These are phyloP conservation scores for Cladobotryum protrusum DNA, from an alignment of 2,329 filamentous ascomycete species.

Conservation along the genomic window DNA sequence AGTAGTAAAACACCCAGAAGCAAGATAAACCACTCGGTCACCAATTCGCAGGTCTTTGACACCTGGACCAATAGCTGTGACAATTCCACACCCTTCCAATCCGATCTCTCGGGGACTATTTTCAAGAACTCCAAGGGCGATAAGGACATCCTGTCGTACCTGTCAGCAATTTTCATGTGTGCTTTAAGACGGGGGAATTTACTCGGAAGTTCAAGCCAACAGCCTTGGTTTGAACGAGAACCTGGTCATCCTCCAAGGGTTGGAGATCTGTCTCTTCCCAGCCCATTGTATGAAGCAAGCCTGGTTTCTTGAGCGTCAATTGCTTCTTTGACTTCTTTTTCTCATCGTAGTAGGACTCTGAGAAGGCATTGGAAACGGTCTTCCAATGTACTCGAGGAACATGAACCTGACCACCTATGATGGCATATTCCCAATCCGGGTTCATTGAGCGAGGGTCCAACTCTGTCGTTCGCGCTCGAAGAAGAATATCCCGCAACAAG, in stretches of 20 bases:
- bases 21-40: slow-evolving; percentile 1
- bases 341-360: background rate
- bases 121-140: slow-evolving; percentile 26
- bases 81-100: slow-evolving; percentile 24
- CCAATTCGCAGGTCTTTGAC: background rate
- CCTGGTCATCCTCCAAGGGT: background rate
- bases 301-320: background rate
- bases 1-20: background rate
- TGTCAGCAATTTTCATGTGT: no score
- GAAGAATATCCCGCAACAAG: background rate
- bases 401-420: slow-evolving; percentile 1
- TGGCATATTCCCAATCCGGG: slow-evolving; percentile 9
- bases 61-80: slow-evolving; percentile 16
- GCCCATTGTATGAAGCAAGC: slow-evolving; percentile 7
- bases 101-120: slow-evolving; percentile 17
- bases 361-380: slow-evolving; percentile 4
- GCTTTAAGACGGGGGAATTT: background rate
- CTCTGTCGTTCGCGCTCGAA: background rate
- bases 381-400: slow-evolving; percentile 11
- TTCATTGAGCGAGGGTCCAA: slow-evolving; percentile 1
- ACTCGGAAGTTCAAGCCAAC: slow-evolving; percentile 19
- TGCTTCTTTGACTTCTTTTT: background rate
- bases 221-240: slow-evolving; percentile 18
- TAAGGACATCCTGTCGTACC: slow-evolving; percentile 29
- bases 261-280: background rate